Percentiles rank a stretch among this genome's conserved stretches.
Conservation (phyloP, 768 basidiomycete genomes). For the Mycena vitilis region DNA sequence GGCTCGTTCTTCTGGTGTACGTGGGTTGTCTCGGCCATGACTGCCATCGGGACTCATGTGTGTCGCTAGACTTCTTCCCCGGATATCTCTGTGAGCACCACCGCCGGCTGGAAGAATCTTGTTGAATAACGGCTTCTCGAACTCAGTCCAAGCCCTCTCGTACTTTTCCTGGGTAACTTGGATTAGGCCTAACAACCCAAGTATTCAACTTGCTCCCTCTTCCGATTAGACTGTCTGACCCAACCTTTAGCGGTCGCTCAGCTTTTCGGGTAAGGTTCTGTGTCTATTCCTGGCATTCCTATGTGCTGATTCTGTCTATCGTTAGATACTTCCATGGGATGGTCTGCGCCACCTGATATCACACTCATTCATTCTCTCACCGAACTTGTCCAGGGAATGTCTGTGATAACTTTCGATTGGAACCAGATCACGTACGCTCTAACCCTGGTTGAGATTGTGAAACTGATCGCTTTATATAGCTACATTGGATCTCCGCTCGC, state of each 20-base stretch:
- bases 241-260: constrained; percentile 64
- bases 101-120: not conserved
- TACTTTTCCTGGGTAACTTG: constrained; percentile 57
- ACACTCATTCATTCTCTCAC: not conserved
- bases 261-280: constrained; percentile 72
- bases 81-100: constrained; percentile 66
- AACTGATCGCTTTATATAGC: constrained; percentile 30
- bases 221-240: constrained; percentile 55
- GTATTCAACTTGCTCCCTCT: constrained; percentile 32
- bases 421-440: constrained; percentile 54
- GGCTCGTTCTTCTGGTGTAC: constrained; percentile 67
- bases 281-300: not conserved
- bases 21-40: constrained; percentile 39
- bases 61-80: constrained; percentile 57
- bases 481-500: constrained; percentile 65
- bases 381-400: constrained; percentile 21
- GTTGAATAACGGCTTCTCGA: not conserved
- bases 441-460: constrained; percentile 10
- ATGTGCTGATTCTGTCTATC: not conserved
- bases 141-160: constrained; percentile 62
- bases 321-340: constrained; percentile 37
- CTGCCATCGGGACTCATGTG: not conserved
- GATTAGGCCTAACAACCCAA: constrained; percentile 17
- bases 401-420: constrained; percentile 70
- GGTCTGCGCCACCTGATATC: constrained; percentile 19